Evolutionary conservation across 1,284 basidiomycete genomes (phyloP).

Genomic region (Volvariella surrecta): DNA sequence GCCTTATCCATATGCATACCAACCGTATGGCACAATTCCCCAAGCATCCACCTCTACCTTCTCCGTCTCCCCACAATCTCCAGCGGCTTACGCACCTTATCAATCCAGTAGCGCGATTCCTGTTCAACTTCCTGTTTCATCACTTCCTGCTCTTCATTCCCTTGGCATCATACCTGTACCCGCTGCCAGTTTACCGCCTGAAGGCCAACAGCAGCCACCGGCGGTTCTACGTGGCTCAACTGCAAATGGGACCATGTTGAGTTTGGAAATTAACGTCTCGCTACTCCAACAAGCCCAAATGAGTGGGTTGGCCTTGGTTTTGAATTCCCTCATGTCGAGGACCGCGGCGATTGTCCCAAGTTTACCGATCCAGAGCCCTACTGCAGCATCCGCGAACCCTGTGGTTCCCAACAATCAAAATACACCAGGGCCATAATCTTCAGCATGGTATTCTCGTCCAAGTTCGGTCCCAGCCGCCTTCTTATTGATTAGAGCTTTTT

Average conservation of each 20-base stretch:
- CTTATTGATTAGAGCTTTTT: no score
- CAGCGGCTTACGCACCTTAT: constrained; percentile 23
- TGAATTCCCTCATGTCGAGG: constrained; percentile 55
- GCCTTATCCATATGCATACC: constrained; percentile 45
- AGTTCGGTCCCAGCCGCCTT: no score
- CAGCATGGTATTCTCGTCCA: no score
- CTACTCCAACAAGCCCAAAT: constrained; percentile 61
- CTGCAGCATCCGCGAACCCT: constrained; percentile 9
- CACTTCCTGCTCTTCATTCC: constrained; percentile 56
- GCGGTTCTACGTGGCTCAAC: constrained; percentile 63
- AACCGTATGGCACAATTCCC: constrained; percentile 33
- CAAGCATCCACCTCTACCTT: constrained; percentile 24
- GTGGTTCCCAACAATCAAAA: background rate
- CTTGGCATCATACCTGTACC: constrained; percentile 70
- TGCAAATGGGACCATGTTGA: constrained; percentile 60
- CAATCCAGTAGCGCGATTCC: constrained; percentile 48
- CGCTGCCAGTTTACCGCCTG: constrained; percentile 40
- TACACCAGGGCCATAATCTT: no score
- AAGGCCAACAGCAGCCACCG: constrained; percentile 53
- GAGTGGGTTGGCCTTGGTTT: constrained; percentile 59
- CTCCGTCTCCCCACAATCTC: constrained; percentile 20
- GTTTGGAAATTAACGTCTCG: constrained; percentile 68
- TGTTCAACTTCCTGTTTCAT: constrained; percentile 63
- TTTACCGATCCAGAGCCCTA: constrained; percentile 5
- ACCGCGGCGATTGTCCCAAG: constrained; percentile 14